Evolutionary conservation across 2,329 filamentous ascomycete genomes (phyloP).

Genomic region (Onygenales sp.): DNA sequence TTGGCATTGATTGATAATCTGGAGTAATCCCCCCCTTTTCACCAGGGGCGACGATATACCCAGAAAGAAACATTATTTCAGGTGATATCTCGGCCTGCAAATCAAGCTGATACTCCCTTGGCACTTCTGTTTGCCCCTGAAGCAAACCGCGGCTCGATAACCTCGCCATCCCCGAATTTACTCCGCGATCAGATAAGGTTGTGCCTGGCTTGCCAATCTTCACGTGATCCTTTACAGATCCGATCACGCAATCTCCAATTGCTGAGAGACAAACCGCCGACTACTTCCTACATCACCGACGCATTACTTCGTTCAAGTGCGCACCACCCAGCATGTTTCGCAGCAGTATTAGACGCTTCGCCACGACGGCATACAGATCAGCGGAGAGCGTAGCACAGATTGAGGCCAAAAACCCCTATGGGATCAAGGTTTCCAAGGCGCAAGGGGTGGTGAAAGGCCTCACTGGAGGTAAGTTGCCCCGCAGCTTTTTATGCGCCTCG

Average conservation of each 20-base stretch:
- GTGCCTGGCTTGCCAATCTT: neutral
- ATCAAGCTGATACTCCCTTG: neutral
- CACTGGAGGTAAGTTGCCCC: constrained; percentile 57
- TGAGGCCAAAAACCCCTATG: constrained; percentile 48
- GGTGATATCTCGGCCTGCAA: neutral
- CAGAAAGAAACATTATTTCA: neutral
- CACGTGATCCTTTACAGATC: neutral
- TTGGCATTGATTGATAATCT: neutral
- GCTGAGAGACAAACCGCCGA: neutral
- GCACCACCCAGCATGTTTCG: constrained; percentile 51
- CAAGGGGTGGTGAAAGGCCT: constrained; percentile 72
- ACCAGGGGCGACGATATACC: neutral
- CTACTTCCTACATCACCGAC: neutral
- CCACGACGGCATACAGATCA: constrained; percentile 50
- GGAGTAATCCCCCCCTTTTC: neutral
- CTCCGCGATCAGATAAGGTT: neutral
- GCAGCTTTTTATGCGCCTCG: neutral
- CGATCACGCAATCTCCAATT: neutral
- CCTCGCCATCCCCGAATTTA: neutral
- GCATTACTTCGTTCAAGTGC: neutral
- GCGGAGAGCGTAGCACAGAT: constrained; percentile 37
- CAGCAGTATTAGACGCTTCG: constrained; percentile 58
- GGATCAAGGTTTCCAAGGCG: constrained; percentile 64
- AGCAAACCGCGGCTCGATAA: too few relatives aligned
- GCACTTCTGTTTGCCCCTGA: too few relatives aligned